Evolutionary conservation across 2,329 filamentous ascomycete species (phyloP).

Genomic region (Macrophomina phaseolina): DNA sequence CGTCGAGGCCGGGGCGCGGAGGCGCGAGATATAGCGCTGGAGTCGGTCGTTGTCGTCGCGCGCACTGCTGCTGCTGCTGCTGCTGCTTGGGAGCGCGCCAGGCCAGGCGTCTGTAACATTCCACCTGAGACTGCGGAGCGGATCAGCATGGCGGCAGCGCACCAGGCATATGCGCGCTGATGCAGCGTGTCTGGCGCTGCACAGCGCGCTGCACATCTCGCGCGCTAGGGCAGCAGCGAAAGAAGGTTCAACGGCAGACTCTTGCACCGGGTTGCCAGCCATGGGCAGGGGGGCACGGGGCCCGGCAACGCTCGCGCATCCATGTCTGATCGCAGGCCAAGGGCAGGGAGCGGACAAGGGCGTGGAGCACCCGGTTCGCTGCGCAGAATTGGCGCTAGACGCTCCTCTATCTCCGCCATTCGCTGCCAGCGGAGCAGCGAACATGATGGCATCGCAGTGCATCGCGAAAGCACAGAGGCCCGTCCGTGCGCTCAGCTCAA

Average conservation of each 20-base stretch:
- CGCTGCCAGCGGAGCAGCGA: constrained; percentile 1
- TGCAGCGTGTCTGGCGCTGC: constrained; percentile 20
- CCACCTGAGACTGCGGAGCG: constrained; percentile 23
- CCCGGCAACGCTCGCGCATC: constrained; percentile 19
- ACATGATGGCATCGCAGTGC: not conserved
- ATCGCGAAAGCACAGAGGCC: too few relatives aligned
- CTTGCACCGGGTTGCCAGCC: constrained; percentile 23
- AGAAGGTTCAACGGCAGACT: constrained; percentile 23
- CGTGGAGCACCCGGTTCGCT: constrained; percentile 9
- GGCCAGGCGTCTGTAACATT: constrained; percentile 17
- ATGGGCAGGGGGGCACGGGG: constrained; percentile 15
- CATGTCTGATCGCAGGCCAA: constrained; percentile 10
- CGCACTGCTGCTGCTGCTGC: not conserved
- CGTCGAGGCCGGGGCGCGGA: not conserved
- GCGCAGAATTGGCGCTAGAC: constrained; percentile 9
- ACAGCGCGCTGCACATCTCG: constrained; percentile 21
- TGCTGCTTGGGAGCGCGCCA: not conserved
- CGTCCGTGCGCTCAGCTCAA: too few relatives aligned
- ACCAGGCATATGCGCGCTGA: constrained; percentile 10
- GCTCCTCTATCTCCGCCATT: constrained; percentile 11
- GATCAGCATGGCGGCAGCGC: constrained; percentile 20
- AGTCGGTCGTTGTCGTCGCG: not conserved
- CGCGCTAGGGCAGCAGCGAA: constrained; percentile 16
- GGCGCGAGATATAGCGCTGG: constrained; percentile 7
- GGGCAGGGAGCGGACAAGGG: constrained; percentile 2